Evolutionary conservation across 495 filamentous ascomycete species (phyloP).

Genomic region (Recurvomyces mirabilis): DNA sequence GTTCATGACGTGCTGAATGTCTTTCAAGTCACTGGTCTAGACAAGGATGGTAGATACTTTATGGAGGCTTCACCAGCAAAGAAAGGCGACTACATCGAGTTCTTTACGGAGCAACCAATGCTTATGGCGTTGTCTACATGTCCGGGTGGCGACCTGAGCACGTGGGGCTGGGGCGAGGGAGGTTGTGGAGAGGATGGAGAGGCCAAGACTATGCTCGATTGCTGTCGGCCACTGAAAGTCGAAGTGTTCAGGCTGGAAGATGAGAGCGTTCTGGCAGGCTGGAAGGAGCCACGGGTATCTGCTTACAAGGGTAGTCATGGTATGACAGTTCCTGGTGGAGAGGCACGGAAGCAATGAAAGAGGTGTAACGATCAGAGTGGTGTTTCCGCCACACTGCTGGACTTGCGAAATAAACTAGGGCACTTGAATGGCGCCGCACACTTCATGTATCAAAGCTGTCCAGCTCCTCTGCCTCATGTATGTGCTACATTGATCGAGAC

Average conservation of each 20-base stretch:
- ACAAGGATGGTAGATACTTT: constrained; percentile 61
- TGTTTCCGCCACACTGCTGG: too few relatives aligned
- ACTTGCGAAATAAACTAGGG: too few relatives aligned
- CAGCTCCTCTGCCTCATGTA: too few relatives aligned
- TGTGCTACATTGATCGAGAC: too few relatives aligned
- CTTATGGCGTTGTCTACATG: constrained; percentile 61
- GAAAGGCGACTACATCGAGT: constrained; percentile 57
- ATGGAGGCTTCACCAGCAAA: constrained; percentile 65
- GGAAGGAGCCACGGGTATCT: constrained; percentile 47
- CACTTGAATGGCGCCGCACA: too few relatives aligned
- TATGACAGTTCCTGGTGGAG: constrained; percentile 36
- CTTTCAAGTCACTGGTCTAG: constrained; percentile 68
- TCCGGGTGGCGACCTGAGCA: constrained; percentile 54
- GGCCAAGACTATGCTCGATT: constrained; percentile 52
- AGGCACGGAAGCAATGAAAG: constrained; percentile 8
- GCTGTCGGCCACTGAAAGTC: constrained; percentile 60
- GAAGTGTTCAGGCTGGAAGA: constrained; percentile 55
- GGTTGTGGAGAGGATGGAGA: constrained; percentile 52
- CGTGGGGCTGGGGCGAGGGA: constrained; percentile 64
- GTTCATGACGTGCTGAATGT: constrained; percentile 75
- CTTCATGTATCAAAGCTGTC: too few relatives aligned
- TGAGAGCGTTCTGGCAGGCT: constrained; percentile 41
- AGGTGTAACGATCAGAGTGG: too few relatives aligned
- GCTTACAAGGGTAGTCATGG: constrained; percentile 59
- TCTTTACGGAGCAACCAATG: constrained; percentile 65